Evolutionary conservation across 495 filamentous ascomycete species (phyloP).

Genomic region (Aspergillus incahuasiensis): DNA sequence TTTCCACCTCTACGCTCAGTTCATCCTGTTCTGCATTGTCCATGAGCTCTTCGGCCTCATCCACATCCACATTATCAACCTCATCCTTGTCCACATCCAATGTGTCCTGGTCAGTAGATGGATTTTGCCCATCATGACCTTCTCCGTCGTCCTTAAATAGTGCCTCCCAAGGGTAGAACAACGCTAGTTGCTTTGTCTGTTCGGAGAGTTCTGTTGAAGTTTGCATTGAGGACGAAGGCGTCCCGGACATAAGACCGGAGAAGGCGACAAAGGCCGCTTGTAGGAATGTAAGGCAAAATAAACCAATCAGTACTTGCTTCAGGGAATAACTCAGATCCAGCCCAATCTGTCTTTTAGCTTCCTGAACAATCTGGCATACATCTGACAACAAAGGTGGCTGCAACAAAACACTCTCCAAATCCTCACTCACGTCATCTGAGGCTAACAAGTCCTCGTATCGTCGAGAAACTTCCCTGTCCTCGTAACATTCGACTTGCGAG

Average conservation of each 20-base stretch:
- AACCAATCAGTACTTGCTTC: neutral
- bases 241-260: neutral
- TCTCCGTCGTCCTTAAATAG: neutral
- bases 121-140: neutral
- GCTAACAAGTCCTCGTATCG: neutral
- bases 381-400: neutral
- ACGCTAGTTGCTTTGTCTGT: neutral
- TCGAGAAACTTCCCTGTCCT: neutral
- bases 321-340: neutral
- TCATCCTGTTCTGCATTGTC: neutral
- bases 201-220: neutral
- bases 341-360: neutral
- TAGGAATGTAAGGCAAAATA: slow-evolving; percentile 4
- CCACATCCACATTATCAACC: neutral
- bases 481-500: neutral
- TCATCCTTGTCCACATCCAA: neutral
- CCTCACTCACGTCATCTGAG: neutral
- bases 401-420: neutral
- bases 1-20: neutral
- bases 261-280: neutral
- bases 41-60: neutral
- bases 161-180: neutral
- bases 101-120: neutral
- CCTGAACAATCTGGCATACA: neutral
- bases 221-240: neutral